Evolutionary conservation across 495 filamentous ascomycete genomes (phyloP).

Genomic region (Letharia columbiana): DNA sequence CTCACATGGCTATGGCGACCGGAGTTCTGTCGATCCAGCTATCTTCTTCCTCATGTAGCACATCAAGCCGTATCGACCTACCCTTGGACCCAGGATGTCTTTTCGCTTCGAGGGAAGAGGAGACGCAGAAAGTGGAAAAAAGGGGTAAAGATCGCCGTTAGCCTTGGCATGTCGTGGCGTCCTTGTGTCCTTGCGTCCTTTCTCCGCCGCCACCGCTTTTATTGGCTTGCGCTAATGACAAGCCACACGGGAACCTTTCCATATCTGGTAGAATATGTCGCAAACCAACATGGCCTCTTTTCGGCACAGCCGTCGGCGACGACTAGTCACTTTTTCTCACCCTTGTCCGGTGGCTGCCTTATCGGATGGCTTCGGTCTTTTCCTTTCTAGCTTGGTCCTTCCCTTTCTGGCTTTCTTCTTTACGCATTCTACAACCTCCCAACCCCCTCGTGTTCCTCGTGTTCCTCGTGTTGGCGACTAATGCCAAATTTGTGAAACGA

Average conservation of each 20-base stretch:
- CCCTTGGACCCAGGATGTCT: background rate
- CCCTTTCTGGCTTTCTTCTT: background rate
- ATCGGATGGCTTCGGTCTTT: background rate
- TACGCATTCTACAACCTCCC: too few species aligned
- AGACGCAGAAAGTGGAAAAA: background rate
- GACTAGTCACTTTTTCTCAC: background rate
- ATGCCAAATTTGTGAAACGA: background rate
- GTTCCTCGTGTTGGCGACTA: background rate
- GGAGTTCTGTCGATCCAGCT: conserved; percentile 3
- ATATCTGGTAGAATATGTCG: background rate
- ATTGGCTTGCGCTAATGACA: background rate
- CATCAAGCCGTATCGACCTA: background rate
- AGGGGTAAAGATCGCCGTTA: background rate
- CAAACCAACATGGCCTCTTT: background rate
- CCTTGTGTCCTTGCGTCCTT: background rate
- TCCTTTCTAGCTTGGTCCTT: background rate
- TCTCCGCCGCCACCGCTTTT: conserved; percentile 1
- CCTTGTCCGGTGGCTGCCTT: background rate
- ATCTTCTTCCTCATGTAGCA: background rate
- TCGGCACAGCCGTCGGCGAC: background rate
- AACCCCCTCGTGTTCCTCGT: too few species aligned
- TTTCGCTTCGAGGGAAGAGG: background rate
- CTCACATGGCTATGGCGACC: background rate
- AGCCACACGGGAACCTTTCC: background rate
- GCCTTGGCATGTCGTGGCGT: background rate